Evolutionary conservation across 106 monocot genomes (phyloP).

Genomic region (Acorus calamus): DNA sequence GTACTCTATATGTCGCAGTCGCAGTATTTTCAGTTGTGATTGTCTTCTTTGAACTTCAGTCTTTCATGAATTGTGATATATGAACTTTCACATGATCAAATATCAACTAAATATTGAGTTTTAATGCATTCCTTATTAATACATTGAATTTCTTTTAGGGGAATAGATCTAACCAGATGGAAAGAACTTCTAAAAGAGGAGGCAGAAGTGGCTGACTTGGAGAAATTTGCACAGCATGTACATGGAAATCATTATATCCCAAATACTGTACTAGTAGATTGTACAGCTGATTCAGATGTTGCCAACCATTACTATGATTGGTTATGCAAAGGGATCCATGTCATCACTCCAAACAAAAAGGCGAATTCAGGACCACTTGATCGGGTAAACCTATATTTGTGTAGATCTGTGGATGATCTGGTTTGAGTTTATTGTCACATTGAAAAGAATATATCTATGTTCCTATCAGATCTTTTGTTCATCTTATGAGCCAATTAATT

Average conservation of each 20-base stretch:
- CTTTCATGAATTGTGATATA: no score
- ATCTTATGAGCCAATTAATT: neutral
- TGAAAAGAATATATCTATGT: neutral
- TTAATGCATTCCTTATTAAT: conserved; percentile 3
- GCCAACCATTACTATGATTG: conserved; percentile 87
- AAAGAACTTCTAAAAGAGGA: conserved; percentile 50
- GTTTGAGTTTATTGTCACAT: neutral
- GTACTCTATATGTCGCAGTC: no score
- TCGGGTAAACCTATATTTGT: conserved; percentile 34
- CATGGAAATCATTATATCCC: conserved; percentile 83
- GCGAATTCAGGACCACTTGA: conserved; percentile 98
- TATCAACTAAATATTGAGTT: neutral
- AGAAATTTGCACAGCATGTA: conserved; percentile 64
- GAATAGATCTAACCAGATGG: conserved; percentile 82
- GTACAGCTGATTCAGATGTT: conserved; percentile 74
- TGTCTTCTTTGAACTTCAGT: no score
- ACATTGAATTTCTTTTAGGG: conserved; percentile 24
- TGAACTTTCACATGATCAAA: no score
- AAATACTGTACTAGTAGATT: conserved; percentile 91
- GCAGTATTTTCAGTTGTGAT: no score
- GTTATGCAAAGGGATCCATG: conserved; percentile 89
- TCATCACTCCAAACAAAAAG: conserved; percentile 97
- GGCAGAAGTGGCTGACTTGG: conserved; percentile 51
- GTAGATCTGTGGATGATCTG: neutral
- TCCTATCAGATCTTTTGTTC: neutral